Conservation (phyloP, 1,139 yeast genomes). For the Yamadazyma sp. region DNA sequence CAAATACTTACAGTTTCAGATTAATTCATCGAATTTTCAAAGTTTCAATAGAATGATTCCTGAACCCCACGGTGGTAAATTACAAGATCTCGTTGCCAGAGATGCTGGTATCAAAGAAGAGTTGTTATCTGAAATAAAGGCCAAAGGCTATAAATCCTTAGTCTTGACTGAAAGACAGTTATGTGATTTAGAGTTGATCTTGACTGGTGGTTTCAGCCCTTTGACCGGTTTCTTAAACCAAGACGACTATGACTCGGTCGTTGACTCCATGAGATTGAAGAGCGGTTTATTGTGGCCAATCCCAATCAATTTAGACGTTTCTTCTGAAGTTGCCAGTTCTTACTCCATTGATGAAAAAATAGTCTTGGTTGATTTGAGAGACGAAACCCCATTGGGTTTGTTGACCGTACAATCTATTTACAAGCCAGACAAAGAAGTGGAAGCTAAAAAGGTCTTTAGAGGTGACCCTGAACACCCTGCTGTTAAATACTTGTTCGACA, state of each 20-base stretch:
- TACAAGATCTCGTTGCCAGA: constrained; percentile 82
- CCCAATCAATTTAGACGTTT: constrained; percentile 86
- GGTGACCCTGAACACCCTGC: constrained; percentile 99
- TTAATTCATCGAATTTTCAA: neutral
- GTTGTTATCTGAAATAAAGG: constrained; percentile 57
- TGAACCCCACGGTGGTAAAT: constrained; percentile 86
- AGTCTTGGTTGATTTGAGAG: constrained; percentile 80
- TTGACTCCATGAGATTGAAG: constrained; percentile 69
- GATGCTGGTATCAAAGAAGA: constrained; percentile 62
- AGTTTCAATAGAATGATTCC: constrained; percentile 46
- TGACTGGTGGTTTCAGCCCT: constrained; percentile 95
- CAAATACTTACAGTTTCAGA: neutral
- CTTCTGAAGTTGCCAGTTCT: constrained; percentile 49
- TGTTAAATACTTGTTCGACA: constrained; percentile 64
- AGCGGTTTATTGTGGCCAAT: constrained; percentile 88
- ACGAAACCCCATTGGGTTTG: constrained; percentile 77
- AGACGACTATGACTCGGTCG: constrained; percentile 79
- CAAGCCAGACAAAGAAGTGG: constrained; percentile 73
- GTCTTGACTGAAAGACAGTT: constrained; percentile 82
- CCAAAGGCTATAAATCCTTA: constrained; percentile 46
- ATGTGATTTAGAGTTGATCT: constrained; percentile 87
- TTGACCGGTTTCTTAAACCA: constrained; percentile 81
- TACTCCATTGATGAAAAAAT: constrained; percentile 61
- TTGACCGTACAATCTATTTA: constrained; percentile 77
- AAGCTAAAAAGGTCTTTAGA: constrained; percentile 85